phyloP scores from a whole-genome alignment of 371 early-diverging fungal species.

The Sporodiniella umbellata region DNA sequence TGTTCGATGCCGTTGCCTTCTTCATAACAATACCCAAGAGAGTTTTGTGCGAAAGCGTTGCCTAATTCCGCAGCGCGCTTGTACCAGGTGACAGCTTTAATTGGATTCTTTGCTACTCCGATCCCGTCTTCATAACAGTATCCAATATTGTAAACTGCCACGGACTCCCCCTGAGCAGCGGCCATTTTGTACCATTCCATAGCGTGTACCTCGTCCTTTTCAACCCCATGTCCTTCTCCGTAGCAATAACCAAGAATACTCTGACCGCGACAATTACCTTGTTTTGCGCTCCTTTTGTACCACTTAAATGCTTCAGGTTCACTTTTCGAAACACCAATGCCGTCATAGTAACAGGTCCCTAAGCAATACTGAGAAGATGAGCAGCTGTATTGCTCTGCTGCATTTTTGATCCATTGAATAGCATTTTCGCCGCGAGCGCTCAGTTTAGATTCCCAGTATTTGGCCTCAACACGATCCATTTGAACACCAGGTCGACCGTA shows the following conservation, averaged over 20 bases:
- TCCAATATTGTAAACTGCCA: slow-evolving; percentile 81
- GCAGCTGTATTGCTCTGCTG: slow-evolving; percentile 47
- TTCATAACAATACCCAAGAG: slow-evolving; percentile 79
- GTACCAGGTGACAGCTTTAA: slow-evolving; percentile 78
- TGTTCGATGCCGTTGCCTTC: slow-evolving; percentile 70
- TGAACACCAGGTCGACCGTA: slow-evolving; percentile 75
- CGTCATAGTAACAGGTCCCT: slow-evolving; percentile 75
- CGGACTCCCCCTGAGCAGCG: slow-evolving; percentile 63
- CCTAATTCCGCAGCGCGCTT: slow-evolving; percentile 68
- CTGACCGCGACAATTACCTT: slow-evolving; percentile 63
- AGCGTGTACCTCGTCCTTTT: slow-evolving; percentile 63
- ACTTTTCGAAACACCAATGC: slow-evolving; percentile 58
- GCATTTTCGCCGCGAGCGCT: slow-evolving; percentile 15
- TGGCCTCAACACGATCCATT: slow-evolving; percentile 71
- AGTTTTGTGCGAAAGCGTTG: slow-evolving; percentile 78
- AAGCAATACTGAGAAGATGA: slow-evolving; percentile 55
- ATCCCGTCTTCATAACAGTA: slow-evolving; percentile 84
- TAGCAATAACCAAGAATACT: slow-evolving; percentile 74
- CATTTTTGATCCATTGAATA: slow-evolving; percentile 52
- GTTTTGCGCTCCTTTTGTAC: slow-evolving; percentile 66
- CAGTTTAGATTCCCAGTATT: slow-evolving; percentile 52
- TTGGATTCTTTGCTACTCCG: slow-evolving; percentile 63
- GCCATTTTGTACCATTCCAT: slow-evolving; percentile 70
- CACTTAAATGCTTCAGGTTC: slow-evolving; percentile 57
- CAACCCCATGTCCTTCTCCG: slow-evolving; percentile 79